These are phyloP conservation scores for Phytopythium cucurbitacearum DNA, from an alignment of 352 stramenopile genomes.

Conservation along the genomic window DNA sequence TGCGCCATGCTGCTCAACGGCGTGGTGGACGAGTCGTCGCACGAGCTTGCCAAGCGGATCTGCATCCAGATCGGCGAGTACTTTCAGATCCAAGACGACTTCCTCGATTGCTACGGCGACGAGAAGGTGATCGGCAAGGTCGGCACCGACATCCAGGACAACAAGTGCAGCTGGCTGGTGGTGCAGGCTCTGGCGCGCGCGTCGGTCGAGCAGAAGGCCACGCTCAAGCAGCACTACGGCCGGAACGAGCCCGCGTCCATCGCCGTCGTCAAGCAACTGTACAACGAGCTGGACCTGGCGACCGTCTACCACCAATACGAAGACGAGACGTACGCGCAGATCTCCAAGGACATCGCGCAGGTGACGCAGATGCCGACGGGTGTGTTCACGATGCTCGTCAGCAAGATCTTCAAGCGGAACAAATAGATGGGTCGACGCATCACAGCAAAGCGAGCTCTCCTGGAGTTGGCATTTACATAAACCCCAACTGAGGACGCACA, in stretches of 20 bases:
- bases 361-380: constrained; percentile 86
- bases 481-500: neutral
- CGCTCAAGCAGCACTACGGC: constrained; percentile 92
- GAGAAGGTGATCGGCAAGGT: constrained; percentile 92
- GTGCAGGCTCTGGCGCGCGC: constrained; percentile 89
- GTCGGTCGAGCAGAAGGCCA: constrained; percentile 63
- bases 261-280: constrained; percentile 92
- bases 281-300: constrained; percentile 90
- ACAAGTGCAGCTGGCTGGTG: constrained; percentile 99
- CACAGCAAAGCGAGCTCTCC: neutral
- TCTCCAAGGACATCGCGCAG: constrained; percentile 76
- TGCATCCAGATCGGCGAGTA: constrained; percentile 97
- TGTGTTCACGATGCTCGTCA: constrained; percentile 92
- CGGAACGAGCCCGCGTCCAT: constrained; percentile 75
- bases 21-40: constrained; percentile 72
- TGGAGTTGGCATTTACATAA: neutral
- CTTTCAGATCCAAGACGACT: constrained; percentile 99
- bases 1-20: constrained; percentile 89
- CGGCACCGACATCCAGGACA: constrained; percentile 99
- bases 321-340: constrained; percentile 85
- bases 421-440: constrained; percentile 67
- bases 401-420: constrained; percentile 96
- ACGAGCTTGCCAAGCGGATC: constrained; percentile 90
- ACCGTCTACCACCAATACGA: constrained; percentile 92
- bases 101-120: constrained; percentile 97